Conservation (phyloP, 1,284 basidiomycete species). For the Puccinia polysora region DNA sequence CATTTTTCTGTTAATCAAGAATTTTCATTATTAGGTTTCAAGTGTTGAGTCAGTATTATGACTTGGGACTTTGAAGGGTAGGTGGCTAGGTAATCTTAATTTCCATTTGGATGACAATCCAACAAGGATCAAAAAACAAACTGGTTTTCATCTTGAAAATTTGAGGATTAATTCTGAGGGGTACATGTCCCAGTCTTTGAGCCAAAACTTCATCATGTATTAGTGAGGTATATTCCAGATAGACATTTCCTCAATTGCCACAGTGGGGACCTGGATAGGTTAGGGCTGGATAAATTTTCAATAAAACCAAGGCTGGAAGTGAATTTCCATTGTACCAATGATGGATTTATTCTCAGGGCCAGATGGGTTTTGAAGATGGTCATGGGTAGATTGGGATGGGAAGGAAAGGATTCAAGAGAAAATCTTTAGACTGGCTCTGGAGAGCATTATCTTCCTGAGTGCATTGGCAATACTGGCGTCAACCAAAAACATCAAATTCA, state of each 20-base stretch:
- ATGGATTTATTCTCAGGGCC: conserved; percentile 1
- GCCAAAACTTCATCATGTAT: conserved; percentile 90
- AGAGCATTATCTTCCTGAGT: conserved; percentile 81
- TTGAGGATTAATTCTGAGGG: conserved; percentile 78
- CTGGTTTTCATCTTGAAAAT: conserved; percentile 55
- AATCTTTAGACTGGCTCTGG: conserved; percentile 69
- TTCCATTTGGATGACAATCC: too few relatives aligned
- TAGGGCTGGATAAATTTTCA: background rate
- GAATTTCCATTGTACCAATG: background rate
- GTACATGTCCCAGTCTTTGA: conserved; percentile 83
- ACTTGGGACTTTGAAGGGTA: background rate
- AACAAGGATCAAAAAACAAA: too few relatives aligned
- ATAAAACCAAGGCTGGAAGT: background rate
- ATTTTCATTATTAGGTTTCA: background rate
- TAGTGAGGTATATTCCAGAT: conserved; percentile 89
- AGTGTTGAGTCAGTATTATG: background rate
- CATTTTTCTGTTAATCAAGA: conserved; percentile 56
- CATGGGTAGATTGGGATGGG: background rate
- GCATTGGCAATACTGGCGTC: conserved; percentile 96
- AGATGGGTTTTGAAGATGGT: too few relatives aligned
- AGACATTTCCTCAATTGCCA: conserved; percentile 87
- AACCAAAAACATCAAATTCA: conserved; percentile 89
- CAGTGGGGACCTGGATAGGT: conserved; percentile 72
- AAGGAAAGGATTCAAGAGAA: background rate
- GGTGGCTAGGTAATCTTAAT: too few relatives aligned